A percentile compares a stretch with the other conserved stretches of the same genome.
Evolutionary conservation across 352 stramenopile genomes (phyloP).

Genomic region (Nothophytophthora sp.): DNA sequence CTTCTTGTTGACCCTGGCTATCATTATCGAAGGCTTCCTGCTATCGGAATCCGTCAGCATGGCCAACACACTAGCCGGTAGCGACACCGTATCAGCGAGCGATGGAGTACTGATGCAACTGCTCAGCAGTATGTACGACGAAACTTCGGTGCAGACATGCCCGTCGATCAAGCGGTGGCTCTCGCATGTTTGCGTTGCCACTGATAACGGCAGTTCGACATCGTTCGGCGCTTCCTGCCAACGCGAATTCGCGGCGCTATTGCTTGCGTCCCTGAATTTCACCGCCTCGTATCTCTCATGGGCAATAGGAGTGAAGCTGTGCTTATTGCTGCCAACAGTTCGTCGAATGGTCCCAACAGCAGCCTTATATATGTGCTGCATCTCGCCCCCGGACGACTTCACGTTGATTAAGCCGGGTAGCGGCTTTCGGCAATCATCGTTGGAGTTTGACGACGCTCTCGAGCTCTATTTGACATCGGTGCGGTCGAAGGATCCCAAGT

Average conservation of each 20-base stretch:
- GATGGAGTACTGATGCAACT: not conserved
- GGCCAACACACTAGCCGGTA: constrained; percentile 4
- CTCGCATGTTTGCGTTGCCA: constrained; percentile 23
- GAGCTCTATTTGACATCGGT: constrained; percentile 16
- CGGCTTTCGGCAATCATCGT: constrained; percentile 2
- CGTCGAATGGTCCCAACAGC: not conserved
- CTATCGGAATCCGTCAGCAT: constrained; percentile 18
- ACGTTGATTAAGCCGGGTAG: not conserved
- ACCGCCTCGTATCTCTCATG: constrained; percentile 18
- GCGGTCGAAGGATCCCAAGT: constrained; percentile 4
- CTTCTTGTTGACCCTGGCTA: constrained; percentile 16
- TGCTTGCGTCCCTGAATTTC: constrained; percentile 14
- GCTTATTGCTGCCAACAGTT: constrained; percentile 15
- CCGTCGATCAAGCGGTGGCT: constrained; percentile 27
- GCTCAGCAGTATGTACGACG: constrained; percentile 19
- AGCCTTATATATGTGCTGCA: constrained; percentile 6
- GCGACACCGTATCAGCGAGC: not conserved
- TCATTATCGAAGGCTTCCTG: constrained; percentile 15
- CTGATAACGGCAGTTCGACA: not conserved
- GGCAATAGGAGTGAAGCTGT: constrained; percentile 20
- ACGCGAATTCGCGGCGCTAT: constrained; percentile 22
- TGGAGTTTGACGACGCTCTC: constrained; percentile 18
- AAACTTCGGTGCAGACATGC: constrained; percentile 23
- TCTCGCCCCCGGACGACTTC: constrained; percentile 1
- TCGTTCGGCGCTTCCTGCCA: constrained; percentile 23